Conservation (phyloP, 805 yeast species). For the Kluyveromyces aestuarii region DNA sequence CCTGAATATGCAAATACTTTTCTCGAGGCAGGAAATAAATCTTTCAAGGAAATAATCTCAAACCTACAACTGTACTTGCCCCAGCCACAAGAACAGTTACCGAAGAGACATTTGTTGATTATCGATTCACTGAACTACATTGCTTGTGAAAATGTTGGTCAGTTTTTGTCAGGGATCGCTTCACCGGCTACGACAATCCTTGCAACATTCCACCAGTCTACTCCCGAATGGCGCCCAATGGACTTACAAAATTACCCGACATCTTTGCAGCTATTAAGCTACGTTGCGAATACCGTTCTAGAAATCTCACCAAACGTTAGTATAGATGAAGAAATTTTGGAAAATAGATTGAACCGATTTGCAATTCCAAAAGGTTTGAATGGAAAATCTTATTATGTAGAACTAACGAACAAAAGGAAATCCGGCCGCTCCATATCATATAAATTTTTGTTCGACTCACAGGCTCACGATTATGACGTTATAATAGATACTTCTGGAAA, state of each 20-base stretch:
- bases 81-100: slow-evolving; percentile 10
- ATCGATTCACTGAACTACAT: slow-evolving; percentile 66
- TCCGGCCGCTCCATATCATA: slow-evolving; percentile 72
- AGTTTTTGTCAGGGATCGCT: slow-evolving; percentile 41
- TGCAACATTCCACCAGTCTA: slow-evolving; percentile 40
- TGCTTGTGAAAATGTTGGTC: slow-evolving; percentile 35
- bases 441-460: slow-evolving; percentile 43
- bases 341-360: slow-evolving; percentile 30
- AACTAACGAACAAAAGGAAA: slow-evolving; percentile 62
- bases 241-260: slow-evolving; percentile 42
- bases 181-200: slow-evolving; percentile 38
- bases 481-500: slow-evolving; percentile 17
- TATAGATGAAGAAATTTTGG: slow-evolving; percentile 42
- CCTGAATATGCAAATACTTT: slow-evolving; percentile 44
- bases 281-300: slow-evolving; percentile 67
- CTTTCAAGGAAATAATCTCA: slow-evolving; percentile 12
- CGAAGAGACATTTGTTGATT: slow-evolving; percentile 37
- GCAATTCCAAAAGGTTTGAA: slow-evolving; percentile 48
- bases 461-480: slow-evolving; percentile 33
- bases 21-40: slow-evolving; percentile 34
- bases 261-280: slow-evolving; percentile 43
- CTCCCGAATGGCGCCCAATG: slow-evolving; percentile 28
- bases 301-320: slow-evolving; percentile 41
- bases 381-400: slow-evolving; percentile 35
- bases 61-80: slow-evolving; percentile 16